Evolutionary conservation across 2,329 filamentous ascomycete genomes (phyloP), one percentile per base, ranked within the genome.

Genomic region (Cryphonectria naterciae): DNA sequence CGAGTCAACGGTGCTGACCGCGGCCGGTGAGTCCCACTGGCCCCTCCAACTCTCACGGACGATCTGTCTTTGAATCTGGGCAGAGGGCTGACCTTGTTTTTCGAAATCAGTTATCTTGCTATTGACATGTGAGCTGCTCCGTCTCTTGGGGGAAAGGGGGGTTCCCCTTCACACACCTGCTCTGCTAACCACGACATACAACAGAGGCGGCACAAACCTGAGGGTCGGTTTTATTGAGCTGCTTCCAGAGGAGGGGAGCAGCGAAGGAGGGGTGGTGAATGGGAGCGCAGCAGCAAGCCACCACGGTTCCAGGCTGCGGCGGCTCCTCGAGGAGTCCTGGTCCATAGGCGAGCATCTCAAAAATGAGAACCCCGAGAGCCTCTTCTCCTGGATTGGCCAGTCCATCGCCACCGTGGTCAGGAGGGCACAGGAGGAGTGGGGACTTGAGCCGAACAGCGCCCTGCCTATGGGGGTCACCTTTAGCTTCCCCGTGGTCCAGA

Each of bases 321-420:
- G 90, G 63, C 86, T 87, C 6, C 81, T 93, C 69, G 92, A 94
- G 78, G 90, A 86, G 74, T 88, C 88, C 68, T 94, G 92, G 92
- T 88, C 91, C 10, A 95, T 95, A 75, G 87, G 87, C 64, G 89
- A 94, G 58, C 88, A 91, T 68, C 81, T 94, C 73, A 94, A 94
- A 77, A 88, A 87, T 79, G 89, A 94, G 75, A 91, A 94, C 73
- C 89, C 91, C 1, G 89, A 93, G 70, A 89, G 90, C 70, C 83
- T 95, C 2, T 96, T 96, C 79, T 81, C 86, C n/a, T 96, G 93
- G 93, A 93, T 96, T 74, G 93, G 93, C 37, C 84, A 87, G 75
- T 92, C 91, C 76, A 93, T 96, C 75, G 91, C 91, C 19, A 85
- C 91, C 72, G 92, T 95, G 4, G 89, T 95, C 22, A 83, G 82